phyloP scores from a whole-genome alignment of 345 rosid species.

The Aquilaria yunnanensis region DNA sequence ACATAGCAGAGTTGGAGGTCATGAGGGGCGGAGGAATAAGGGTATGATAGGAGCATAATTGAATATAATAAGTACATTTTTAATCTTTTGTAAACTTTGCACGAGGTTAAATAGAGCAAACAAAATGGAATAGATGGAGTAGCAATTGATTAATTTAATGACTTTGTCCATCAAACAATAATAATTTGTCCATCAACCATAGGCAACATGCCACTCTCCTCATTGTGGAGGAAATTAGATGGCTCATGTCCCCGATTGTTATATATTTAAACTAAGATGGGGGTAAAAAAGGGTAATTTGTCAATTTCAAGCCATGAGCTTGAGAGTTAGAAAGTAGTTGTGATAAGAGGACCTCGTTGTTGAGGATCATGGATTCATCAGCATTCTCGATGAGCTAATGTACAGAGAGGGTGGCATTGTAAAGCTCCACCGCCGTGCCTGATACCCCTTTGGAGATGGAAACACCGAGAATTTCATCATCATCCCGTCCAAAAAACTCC shows the following conservation, averaged over 20 bases:
- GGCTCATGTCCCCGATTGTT: slow-evolving; percentile 18
- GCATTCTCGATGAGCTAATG: slow-evolving; percentile 37
- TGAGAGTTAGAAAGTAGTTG: slow-evolving; percentile 33
- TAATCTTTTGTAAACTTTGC: no score
- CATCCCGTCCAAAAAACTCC: slow-evolving; percentile 29
- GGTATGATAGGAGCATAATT: no score
- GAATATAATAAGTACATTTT: no score
- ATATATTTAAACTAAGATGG: background rate
- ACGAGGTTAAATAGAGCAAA: no score
- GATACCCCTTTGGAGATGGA: slow-evolving; percentile 28
- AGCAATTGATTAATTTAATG: no score
- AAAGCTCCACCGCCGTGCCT: slow-evolving; percentile 35
- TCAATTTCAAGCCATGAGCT: slow-evolving; percentile 13
- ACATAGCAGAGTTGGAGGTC: no score
- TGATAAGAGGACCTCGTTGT: slow-evolving; percentile 31
- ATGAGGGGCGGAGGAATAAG: no score
- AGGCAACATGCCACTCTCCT: slow-evolving; percentile 21
- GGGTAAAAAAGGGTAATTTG: background rate
- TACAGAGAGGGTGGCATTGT: slow-evolving; percentile 35
- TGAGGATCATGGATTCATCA: slow-evolving; percentile 38
- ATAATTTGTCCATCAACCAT: background rate
- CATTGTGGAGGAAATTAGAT: slow-evolving; percentile 19
- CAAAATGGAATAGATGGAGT: no score
- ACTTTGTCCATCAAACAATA: no score
- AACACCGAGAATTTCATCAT: slow-evolving; percentile 27